Evolutionary conservation across 1,284 basidiomycete species (phyloP), one percentile per base, ranked within the genome.

Genomic region (Leccinum glutinopallens): DNA sequence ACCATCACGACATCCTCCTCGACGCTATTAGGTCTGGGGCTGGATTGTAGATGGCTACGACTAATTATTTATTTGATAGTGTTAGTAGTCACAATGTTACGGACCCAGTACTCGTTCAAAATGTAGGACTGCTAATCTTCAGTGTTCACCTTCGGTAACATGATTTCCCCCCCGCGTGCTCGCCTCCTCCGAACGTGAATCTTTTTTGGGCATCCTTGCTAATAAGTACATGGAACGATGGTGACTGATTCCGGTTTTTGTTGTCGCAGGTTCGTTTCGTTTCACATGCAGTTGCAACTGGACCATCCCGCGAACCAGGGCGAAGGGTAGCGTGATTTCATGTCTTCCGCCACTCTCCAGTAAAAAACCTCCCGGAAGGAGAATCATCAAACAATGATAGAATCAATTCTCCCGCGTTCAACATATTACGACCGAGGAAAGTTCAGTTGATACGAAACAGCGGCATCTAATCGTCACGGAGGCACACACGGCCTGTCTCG

Each of bases 1-100:
- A 87, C 70, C 81, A 71, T 60, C 68, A 81, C 8, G 77, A 83
- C 64, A 82, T 82, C 63, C 77, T 88, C 41, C 70, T 87, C 15
- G 78, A 85, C 66, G 76, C 84, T 3, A 83, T 87, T 69, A 78
- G 80, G 43, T 59, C 39, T 22, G 74, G 75, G 9, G 75, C 73
- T 59, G 80, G 83, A 58, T 54, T 53, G 51, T 13, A 17, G 22
- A 29, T 53, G 1, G 17, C 53, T 12, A 19, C 46, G 46, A 19
- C 10, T 54, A 32, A 54, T 15, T 3, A 32, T n/a, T 29, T n/a
- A 17, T 25, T 25, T 25, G 25, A 49, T 22, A 22, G 19, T 22
- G 19, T 13, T 22, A 22, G 15, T 39, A 3, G 37, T 13, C 37
- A 39, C 13, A 15, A 15, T 3, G 37, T 39, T 39, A 39, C 37